Percentiles rank a stretch among this genome's conserved stretches.
phyloP scores from a whole-genome alignment of 192 early-diverging fungal species.

The Gamsiella multidivaricata region DNA sequence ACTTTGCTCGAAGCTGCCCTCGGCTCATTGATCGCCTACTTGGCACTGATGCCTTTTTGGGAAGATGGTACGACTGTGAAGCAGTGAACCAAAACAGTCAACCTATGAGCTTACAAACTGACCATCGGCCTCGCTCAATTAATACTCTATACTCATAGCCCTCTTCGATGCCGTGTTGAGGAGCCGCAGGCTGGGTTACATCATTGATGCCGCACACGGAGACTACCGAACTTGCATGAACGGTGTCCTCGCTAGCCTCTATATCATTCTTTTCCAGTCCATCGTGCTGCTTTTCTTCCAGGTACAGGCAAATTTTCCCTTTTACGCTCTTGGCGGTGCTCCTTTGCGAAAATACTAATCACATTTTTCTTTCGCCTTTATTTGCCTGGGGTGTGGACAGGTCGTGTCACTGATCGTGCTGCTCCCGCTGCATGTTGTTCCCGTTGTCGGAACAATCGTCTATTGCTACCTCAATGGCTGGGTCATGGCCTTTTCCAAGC shows the following conservation, averaged over 20 bases:
- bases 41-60: conserved; percentile 65
- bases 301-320: conserved; percentile 23
- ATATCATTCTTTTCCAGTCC: conserved; percentile 44
- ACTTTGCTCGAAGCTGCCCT: conserved; percentile 65
- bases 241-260: conserved; percentile 29
- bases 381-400: too few relatives aligned
- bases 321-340: too few relatives aligned
- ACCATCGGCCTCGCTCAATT: too few relatives aligned
- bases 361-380: too few relatives aligned
- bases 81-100: too few relatives aligned
- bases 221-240: conserved; percentile 50
- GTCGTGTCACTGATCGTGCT: conserved; percentile 65
- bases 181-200: conserved; percentile 52
- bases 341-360: too few relatives aligned
- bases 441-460: conserved; percentile 66
- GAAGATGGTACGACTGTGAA: conserved; percentile 59
- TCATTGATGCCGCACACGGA: conserved; percentile 55
- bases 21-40: conserved; percentile 62
- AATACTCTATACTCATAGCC: conserved; percentile 15
- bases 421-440: conserved; percentile 66
- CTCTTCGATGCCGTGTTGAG: conserved; percentile 68
- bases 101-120: too few relatives aligned
- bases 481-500: conserved; percentile 59
- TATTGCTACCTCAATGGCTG: conserved; percentile 70
- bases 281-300: conserved; percentile 40